These are phyloP conservation scores for Bonia amplexicaulis DNA, from an alignment of 176 grass and related monocot species.

Conservation along the genomic window DNA sequence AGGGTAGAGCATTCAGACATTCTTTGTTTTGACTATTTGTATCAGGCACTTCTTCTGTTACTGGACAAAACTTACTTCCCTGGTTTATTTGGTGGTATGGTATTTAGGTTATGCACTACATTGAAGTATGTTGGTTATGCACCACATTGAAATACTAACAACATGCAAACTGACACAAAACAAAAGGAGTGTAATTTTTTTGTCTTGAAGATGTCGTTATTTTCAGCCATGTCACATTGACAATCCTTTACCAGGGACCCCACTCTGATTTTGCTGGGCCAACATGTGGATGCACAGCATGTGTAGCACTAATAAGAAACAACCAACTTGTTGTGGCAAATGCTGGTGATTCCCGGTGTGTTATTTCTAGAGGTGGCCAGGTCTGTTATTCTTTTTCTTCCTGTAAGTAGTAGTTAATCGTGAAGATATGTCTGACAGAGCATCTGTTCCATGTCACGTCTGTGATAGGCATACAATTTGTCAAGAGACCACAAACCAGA, in stretches of 20 bases:
- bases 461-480: conserved; percentile 76
- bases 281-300: conserved; percentile 84
- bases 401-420: neutral
- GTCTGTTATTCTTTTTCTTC: conserved; percentile 31
- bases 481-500: conserved; percentile 97
- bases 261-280: conserved; percentile 88
- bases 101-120: conserved; percentile 6
- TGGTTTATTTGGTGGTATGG: too few species aligned
- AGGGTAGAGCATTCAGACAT: neutral
- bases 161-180: neutral
- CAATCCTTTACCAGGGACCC: conserved; percentile 58
- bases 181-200: neutral
- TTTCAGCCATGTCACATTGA: neutral
- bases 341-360: conserved; percentile 96
- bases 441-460: conserved; percentile 7
- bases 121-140: conserved; percentile 2
- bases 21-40: neutral
- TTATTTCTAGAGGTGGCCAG: conserved; percentile 88
- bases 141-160: neutral
- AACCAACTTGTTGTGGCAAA: conserved; percentile 86
- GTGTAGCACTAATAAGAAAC: conserved; percentile 82
- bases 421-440: conserved; percentile 9
- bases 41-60: neutral
- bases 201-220: conserved; percentile 1
- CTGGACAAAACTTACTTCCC: neutral